A percentile compares a stretch with the other conserved stretches of the same genome.
phyloP scores from a whole-genome alignment of 441 rosid genomes.

The Populus trichocarpa region DNA sequence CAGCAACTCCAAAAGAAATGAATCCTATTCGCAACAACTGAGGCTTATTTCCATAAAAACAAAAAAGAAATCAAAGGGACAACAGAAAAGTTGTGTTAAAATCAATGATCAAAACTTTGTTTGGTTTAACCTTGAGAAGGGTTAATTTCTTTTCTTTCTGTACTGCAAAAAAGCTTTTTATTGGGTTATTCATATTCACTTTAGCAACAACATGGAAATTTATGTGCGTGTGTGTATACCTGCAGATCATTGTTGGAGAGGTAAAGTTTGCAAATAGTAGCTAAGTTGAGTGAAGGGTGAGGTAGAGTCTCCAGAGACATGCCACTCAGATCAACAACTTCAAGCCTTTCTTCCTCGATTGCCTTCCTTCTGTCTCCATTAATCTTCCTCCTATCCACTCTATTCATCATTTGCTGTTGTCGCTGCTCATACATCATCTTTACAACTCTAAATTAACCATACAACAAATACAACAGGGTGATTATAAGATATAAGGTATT shows the following conservation, averaged over 20 bases:
- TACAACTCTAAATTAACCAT: background rate
- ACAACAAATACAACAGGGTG: too few species aligned
- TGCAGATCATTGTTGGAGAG: constrained; percentile 84
- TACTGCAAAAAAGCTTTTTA: background rate
- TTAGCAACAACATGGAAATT: background rate
- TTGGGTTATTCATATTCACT: background rate
- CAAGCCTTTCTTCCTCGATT: constrained; percentile 37
- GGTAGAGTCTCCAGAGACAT: constrained; percentile 61
- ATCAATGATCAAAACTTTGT: background rate
- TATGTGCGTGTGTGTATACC: constrained; percentile 48
- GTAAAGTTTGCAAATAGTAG: constrained; percentile 61
- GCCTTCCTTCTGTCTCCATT: constrained; percentile 3
- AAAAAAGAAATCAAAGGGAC: too few species aligned
- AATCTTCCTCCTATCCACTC: constrained; percentile 18
- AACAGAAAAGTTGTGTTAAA: background rate
- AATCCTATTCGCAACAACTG: background rate
- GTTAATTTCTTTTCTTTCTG: too few species aligned
- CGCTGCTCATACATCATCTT: constrained; percentile 37
- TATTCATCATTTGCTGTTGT: constrained; percentile 26
- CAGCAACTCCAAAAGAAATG: background rate
- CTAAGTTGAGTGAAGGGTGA: constrained; percentile 53
- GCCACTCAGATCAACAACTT: constrained; percentile 61
- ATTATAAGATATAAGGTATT: too few species aligned
- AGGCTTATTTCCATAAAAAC: background rate
- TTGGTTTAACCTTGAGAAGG: too few species aligned